Base-by-base conservation (phyloP, 2,329 filamentous ascomycete species). In the Colletotrichum tofieldiae region DNA sequence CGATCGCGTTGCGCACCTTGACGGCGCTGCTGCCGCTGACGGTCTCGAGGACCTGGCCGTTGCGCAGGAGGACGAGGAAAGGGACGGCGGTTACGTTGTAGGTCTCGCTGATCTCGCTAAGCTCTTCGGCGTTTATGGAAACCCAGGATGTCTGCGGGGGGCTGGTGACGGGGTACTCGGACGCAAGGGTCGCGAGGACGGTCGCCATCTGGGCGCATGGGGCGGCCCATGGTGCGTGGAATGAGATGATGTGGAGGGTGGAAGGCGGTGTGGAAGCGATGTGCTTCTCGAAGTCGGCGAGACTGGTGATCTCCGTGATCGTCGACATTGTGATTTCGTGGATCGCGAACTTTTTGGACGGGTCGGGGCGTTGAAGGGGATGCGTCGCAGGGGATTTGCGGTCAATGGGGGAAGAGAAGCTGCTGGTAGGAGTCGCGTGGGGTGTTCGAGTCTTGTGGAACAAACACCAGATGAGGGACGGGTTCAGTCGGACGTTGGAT, bases 31-130 rank as follows among this genome's bases (percentile, higher is more conserved):
- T 96, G 70, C 96, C 96, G 76, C 93, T 96, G 74, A 99, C 91
- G 4, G 92, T 93, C 82, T 98, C 94, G 71, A 98, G 83, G 18
- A 94, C 90, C 79, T 93, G 85, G 75, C 92, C 91, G 78, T 92
- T 90, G 76, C 93, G 92, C 78, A 96, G 87, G 52, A 98, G 89
- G 37, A 98, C 94, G 35, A 98, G 90, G 83, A 94, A 98, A 0
- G 96, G 96, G 18, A 99, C 96, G 7, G 96, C 95, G 5, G 94
- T 95, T 65, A 99, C 96, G 77, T 98, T 93, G 88, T 98, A 98
- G 51, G 90, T 87, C 84, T 99, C 96, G 77, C 93, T 95, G 77
- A 98, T 90, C 74, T 98, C 95, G 77, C 93, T 93, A 54, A 98
- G 88, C 76, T 98, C 95, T 85, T 99, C 96, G 73, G 96, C 96